phyloP scores from a whole-genome alignment of 768 basidiomycete species.

The Pleurotus pulmonarius region DNA sequence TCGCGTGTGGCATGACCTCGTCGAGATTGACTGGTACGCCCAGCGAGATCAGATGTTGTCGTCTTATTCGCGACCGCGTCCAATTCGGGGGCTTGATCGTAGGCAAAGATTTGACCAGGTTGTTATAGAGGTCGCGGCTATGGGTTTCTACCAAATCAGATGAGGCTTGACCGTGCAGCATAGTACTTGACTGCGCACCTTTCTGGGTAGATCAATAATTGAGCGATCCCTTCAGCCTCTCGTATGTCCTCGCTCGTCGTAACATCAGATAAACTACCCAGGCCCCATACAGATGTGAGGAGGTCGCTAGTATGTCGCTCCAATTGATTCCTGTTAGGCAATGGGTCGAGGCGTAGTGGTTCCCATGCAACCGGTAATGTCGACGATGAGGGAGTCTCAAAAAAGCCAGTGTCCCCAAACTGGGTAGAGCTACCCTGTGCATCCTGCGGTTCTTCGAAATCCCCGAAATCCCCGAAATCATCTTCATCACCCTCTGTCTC shows the following conservation, averaged over 20 bases:
- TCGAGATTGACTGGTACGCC: constrained; percentile 95
- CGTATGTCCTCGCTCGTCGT: constrained; percentile 72
- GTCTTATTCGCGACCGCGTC: constrained; percentile 87
- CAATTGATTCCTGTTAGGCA: constrained; percentile 55
- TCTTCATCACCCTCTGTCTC: constrained; percentile 48
- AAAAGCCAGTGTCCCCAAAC: constrained; percentile 32
- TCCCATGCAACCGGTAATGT: constrained; percentile 46
- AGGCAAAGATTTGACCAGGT: constrained; percentile 67
- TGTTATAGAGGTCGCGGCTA: constrained; percentile 79
- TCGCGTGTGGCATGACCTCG: constrained; percentile 74
- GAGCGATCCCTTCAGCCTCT: constrained; percentile 75
- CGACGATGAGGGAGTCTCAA: constrained; percentile 35
- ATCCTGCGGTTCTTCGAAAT: constrained; percentile 68
- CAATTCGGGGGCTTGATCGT: constrained; percentile 86
- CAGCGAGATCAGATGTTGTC: constrained; percentile 86
- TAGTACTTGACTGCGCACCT: constrained; percentile 46
- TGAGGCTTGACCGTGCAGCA: constrained; percentile 5
- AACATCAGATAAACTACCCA: constrained; percentile 43
- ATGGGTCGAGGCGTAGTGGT: constrained; percentile 60
- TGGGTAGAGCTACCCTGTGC: constrained; percentile 19
- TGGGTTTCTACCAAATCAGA: constrained; percentile 12
- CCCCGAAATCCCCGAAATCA: constrained; percentile 86
- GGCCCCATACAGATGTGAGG: constrained; percentile 62
- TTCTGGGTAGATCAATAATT: constrained; percentile 71
- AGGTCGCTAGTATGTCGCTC: constrained; percentile 61